Percentiles rank a stretch among this genome's conserved stretches.
Conservation (phyloP, 2,329 filamentous ascomycete genomes). For the Cucurbitaria berberidis region DNA sequence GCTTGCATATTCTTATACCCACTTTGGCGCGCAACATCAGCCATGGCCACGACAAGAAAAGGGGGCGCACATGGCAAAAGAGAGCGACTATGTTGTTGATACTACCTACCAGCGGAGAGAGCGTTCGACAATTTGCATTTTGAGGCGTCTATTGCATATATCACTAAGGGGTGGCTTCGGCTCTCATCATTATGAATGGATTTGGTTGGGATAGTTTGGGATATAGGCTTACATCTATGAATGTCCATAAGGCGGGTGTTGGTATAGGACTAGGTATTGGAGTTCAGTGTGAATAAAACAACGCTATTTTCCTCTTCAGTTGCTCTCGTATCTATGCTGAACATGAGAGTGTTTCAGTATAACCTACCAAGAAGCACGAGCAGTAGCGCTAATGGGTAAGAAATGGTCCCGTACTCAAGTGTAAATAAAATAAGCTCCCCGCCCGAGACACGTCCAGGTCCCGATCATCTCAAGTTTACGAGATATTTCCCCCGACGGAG, state of each 20-base stretch:
- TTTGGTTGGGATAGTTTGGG: not conserved
- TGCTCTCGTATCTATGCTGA: not conserved
- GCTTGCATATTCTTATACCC: slow-evolving; percentile 4
- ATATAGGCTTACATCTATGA: not conserved
- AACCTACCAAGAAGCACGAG: no score
- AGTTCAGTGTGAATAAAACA: slow-evolving; percentile 1
- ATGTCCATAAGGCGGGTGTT: not conserved
- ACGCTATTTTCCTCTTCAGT: not conserved
- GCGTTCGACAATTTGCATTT: not conserved
- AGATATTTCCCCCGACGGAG: no score
- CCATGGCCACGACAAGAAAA: not conserved
- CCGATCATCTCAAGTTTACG: no score
- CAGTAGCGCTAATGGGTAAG: no score
- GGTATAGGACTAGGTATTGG: not conserved
- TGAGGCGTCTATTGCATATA: not conserved
- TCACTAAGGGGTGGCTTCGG: not conserved
- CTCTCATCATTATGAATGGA: not conserved
- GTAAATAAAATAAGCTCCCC: no score
- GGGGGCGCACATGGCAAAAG: not conserved
- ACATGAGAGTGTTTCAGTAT: not conserved
- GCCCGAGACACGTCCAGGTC: no score
- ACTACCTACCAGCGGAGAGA: not conserved
- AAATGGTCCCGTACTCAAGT: no score
- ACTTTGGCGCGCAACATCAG: not conserved
- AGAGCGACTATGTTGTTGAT: not conserved